Evolutionary conservation across 495 filamentous ascomycete species (phyloP), one percentile per base, ranked within the genome.

Genomic region (Pseudevernia furfuracea): DNA sequence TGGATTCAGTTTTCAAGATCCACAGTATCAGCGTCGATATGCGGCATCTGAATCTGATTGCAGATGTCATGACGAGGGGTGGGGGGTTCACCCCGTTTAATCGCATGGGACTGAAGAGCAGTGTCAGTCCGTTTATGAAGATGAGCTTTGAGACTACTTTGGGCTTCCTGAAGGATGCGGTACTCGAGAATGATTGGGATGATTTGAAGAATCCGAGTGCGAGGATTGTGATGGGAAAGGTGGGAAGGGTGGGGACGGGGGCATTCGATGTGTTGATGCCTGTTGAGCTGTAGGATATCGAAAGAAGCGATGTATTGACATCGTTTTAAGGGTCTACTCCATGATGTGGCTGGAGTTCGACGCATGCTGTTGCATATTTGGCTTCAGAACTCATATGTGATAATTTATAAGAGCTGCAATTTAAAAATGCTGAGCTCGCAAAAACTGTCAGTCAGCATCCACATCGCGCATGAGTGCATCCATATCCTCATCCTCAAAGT

Each of bases 141-240:
- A 96, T 96, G 91, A 95, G 90, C 74, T 97, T 97, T 79, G 92
- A 99, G 81, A 97, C 94, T 9, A 97, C 94, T 28, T 83, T 96
- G 41, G 88, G 88, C 3, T 97, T 96, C 78, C 80, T 97, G 74
- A 89, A 87, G 73, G 93, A 96, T 68, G 92, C 93, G 34, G 90
- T 96, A 23, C 74, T 93, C 49, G 91, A 96, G 69, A 84, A 88
- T 59, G 94, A 96, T 74, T 88, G 85, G 80, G 94, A 99, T 76
- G 87, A 89, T 71, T 81, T 99, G 60, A 87, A 81, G 64, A 90
- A 85, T 68, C 95, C 94, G 7, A 92, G 88, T 74, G 86, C 87
- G 66, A 84, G 92, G 65, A 91, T 99, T 75, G 90, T 97, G 62
- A 82, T 93, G 63, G 94, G 94, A 19, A 87, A 86, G 72, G 74